These are phyloP conservation scores for Gryganskiella cystojenkinii DNA, from an alignment of 192 early-diverging fungal genomes.

Conservation along the genomic window DNA sequence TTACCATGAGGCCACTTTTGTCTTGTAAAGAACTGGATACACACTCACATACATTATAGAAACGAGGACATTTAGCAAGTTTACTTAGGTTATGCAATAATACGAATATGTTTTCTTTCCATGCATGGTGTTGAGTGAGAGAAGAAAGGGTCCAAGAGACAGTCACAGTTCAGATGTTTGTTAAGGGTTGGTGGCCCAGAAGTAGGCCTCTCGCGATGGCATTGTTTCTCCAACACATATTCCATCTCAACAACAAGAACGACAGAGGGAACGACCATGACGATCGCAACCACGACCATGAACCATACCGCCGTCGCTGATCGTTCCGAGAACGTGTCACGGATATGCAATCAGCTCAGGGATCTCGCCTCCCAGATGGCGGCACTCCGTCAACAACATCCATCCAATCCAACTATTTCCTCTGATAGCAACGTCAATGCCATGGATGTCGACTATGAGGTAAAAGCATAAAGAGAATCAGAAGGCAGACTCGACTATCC, in stretches of 20 bases:
- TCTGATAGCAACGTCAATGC: conserved; percentile 6
- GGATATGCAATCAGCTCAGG: conserved; percentile 21
- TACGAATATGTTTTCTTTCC: no score
- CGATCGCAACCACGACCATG: conserved; percentile 1
- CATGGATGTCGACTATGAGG: conserved; percentile 35
- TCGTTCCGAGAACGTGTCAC: conserved; percentile 18
- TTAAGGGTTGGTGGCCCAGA: no score
- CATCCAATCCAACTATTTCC: not conserved
- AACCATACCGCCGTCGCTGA: not conserved
- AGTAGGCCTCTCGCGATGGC: no score
- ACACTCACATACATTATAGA: no score
- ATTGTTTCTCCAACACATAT: no score
- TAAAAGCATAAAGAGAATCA: conserved; percentile 11
- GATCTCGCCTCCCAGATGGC: conserved; percentile 26
- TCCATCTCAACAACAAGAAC: no score
- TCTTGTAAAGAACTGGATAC: conserved; percentile 60
- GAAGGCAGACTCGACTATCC: no score
- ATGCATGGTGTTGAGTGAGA: no score
- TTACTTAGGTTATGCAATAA: no score
- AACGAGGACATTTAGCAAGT: no score
- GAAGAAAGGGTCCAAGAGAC: no score
- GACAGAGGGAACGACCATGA: not conserved
- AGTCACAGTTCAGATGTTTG: no score
- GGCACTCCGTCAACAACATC: conserved; percentile 3
- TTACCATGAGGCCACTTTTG: conserved; percentile 88